A percentile compares a stretch with the other conserved stretches of the same genome.
phyloP scores from a whole-genome alignment of 495 filamentous ascomycete genomes.

The Haplographium delicatum region DNA sequence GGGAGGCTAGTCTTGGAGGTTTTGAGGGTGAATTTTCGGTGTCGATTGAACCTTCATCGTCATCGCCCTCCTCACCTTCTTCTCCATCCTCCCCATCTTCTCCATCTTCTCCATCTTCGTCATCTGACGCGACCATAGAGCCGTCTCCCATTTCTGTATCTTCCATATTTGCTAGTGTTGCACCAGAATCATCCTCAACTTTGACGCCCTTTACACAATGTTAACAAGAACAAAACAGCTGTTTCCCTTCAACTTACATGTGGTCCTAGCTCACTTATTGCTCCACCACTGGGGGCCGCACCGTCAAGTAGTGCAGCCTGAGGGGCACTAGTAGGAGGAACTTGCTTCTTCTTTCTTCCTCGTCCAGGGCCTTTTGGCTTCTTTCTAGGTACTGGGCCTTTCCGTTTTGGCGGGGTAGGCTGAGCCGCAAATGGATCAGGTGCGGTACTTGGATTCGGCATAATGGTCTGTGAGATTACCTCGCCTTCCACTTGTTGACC shows the following conservation, averaged over 20 bases:
- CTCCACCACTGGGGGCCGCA: constrained; percentile 30
- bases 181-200: constrained; percentile 14
- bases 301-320: constrained; percentile 4
- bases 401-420: constrained; percentile 42
- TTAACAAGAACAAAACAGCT: constrained; percentile 16
- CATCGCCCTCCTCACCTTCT: constrained; percentile 52
- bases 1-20: constrained; percentile 2
- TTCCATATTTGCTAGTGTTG: constrained; percentile 27
- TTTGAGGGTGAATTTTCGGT: constrained; percentile 31
- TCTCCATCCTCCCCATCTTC: constrained; percentile 52
- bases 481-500: constrained; percentile 80
- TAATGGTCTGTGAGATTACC: constrained; percentile 54
- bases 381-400: constrained; percentile 69
- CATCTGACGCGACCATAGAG: constrained; percentile 45
- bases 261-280: too few relatives aligned
- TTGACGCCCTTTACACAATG: constrained; percentile 29
- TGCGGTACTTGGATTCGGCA: constrained; percentile 33
- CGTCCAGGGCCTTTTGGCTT: constrained; percentile 66
- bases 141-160: constrained; percentile 37
- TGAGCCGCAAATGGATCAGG: constrained; percentile 12
- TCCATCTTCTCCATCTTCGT: constrained; percentile 48
- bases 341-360: constrained; percentile 57
- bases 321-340: constrained; percentile 33
- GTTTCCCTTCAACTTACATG: constrained; percentile 26
- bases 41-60: constrained; percentile 38